These are phyloP conservation scores for Danielozyma ontarioensis DNA, from an alignment of 805 yeast species.

Conservation along the genomic window DNA sequence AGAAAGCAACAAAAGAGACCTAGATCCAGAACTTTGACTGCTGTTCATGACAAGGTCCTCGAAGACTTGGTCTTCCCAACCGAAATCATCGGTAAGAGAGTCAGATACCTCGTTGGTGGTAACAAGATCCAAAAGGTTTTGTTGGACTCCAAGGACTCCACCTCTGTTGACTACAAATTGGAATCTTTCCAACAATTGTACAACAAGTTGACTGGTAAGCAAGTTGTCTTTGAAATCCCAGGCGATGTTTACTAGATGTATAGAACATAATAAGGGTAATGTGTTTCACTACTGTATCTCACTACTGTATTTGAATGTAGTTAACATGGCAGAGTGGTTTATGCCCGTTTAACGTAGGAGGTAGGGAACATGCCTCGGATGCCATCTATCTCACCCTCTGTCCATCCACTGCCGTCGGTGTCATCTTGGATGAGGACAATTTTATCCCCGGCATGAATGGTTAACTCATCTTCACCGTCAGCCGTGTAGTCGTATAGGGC, in stretches of 20 bases:
- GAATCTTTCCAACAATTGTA: constrained; percentile 99
- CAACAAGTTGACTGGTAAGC: constrained; percentile 98
- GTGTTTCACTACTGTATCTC: too few relatives aligned
- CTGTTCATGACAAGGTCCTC: constrained; percentile 97
- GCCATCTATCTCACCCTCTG: constrained; percentile 78
- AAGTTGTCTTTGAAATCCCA: constrained; percentile 93
- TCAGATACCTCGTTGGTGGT: constrained; percentile 98
- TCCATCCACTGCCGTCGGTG: constrained; percentile 86
- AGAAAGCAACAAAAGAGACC: constrained; percentile 98
- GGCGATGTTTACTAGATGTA: constrained; percentile 37
- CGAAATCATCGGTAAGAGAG: constrained; percentile 98
- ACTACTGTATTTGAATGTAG: too few relatives aligned
- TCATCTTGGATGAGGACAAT: constrained; percentile 56
- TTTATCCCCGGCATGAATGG: constrained; percentile 66
- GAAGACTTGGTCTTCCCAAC: constrained; percentile 99
- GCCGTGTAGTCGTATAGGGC: constrained; percentile 76
- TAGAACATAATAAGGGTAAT: background rate
- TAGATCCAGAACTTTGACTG: constrained; percentile 97
- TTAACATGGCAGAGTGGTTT: constrained; percentile 1
- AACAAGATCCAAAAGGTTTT: constrained; percentile 96
- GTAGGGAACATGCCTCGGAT: constrained; percentile 72
- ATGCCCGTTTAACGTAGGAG: constrained; percentile 50
- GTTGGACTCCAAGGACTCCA: constrained; percentile 96
- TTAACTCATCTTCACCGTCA: constrained; percentile 74
- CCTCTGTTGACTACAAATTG: constrained; percentile 96